phyloP scores from a whole-genome alignment of 345 rosid species.

The Lumnitzera littorea region DNA sequence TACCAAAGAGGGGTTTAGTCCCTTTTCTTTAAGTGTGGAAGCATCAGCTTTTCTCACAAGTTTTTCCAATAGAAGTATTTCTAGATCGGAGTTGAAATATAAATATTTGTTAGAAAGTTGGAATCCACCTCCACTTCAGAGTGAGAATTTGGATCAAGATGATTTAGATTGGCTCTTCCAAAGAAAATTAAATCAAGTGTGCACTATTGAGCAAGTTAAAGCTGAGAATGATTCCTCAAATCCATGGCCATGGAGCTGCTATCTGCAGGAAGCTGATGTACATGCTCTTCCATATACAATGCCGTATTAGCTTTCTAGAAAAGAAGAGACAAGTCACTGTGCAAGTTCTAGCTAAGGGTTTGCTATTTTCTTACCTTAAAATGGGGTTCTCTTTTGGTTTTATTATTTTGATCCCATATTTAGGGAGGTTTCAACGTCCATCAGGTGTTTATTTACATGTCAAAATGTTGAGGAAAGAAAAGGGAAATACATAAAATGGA shows the following conservation, averaged over 20 bases:
- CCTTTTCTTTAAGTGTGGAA: slow-evolving; percentile 5
- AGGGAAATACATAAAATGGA: too few species aligned
- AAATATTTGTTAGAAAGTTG: slow-evolving; percentile 35
- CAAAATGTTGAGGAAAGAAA: too few species aligned
- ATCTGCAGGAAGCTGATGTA: slow-evolving; percentile 31
- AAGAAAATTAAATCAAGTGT: slow-evolving; percentile 11
- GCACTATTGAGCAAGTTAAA: slow-evolving; percentile 10
- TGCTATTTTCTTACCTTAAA: background rate
- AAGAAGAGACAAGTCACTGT: slow-evolving; percentile 4
- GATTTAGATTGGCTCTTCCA: slow-evolving; percentile 30
- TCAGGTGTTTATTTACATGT: too few species aligned
- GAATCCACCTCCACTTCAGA: slow-evolving; percentile 22
- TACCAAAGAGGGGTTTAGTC: slow-evolving; percentile 12
- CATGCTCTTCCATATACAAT: slow-evolving; percentile 45
- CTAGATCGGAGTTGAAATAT: slow-evolving; percentile 21
- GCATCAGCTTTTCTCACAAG: slow-evolving; percentile 1
- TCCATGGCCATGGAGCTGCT: slow-evolving; percentile 24
- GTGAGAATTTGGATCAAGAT: slow-evolving; percentile 13
- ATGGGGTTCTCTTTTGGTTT: background rate
- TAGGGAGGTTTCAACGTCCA: too few species aligned
- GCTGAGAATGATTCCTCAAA: slow-evolving; percentile 3
- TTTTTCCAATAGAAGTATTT: slow-evolving; percentile 25
- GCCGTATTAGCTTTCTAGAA: slow-evolving; percentile 25
- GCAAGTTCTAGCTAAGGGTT: background rate
- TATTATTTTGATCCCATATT: background rate